Base-by-base conservation (phyloP, 2,329 filamentous ascomycete genomes). In the Ascosphaera acerosa region DNA sequence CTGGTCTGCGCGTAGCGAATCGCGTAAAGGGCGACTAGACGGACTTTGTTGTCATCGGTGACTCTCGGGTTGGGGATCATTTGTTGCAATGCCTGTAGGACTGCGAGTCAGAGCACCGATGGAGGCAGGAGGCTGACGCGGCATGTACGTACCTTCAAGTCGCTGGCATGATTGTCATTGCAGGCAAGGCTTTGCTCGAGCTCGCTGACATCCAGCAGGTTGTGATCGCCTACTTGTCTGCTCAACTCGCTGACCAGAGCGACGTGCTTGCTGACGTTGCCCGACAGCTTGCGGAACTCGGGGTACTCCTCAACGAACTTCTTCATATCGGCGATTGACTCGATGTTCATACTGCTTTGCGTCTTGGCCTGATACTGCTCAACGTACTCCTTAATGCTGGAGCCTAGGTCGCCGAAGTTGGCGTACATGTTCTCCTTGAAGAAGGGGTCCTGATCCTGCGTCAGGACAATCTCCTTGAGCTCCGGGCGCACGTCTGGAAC, bases 391-490 rank as follows among this genome's bases (percentile, higher is more conserved):
- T 94, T 94, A 47, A 92, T 91, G 42, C 89, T 92, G 25, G 84
- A 76, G 7, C 87, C 82, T 4, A 97, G 62, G 41, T 94, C 82
- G 33, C 84, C 82, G 50, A 94, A 97, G 48, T 94, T 94, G 44
- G 91, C 66, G 42, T 82, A 94, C 82, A 94, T 94, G 52, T 94
- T 94, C 58, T 92, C 92, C 53, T 74, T 92, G 59, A 97, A 97
- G 55, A 97, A 97, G 0, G 87, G 82, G 45, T 97, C 87, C 52
- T 97, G 87, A 39, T 97, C 87, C 51, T 87, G 82, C 1, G 84
- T 90, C 20, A 97, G 57, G 2, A 94, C 82, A 35, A 97, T 87
- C 53, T 97, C 87, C 45, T 75, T 82, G 33, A 92, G 60, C 48
- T 92, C 84, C 1, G 78, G 75, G 10, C 77, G 64, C 34, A 89